Conservation (phyloP, 495 filamentous ascomycete species). For the Cercophora newfieldiana region DNA sequence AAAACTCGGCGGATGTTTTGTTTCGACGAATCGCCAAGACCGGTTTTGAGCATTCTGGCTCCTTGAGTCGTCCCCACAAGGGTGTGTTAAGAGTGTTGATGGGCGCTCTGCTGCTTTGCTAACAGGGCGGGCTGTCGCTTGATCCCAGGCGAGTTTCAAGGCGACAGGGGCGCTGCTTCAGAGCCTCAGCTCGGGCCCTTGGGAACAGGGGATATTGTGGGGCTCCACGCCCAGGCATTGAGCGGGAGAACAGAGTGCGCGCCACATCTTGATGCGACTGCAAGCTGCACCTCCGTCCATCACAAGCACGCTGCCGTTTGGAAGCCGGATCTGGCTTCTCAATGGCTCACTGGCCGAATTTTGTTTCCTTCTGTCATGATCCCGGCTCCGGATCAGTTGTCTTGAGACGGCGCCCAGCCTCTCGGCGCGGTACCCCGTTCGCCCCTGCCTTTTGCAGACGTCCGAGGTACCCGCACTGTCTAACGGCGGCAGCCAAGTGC, state of each 20-base stretch:
- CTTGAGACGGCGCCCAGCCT: background rate
- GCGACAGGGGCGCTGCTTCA: background rate
- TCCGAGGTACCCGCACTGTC: background rate
- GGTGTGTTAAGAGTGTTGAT: background rate
- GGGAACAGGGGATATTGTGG: background rate
- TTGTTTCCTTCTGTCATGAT: background rate
- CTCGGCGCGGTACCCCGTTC: background rate
- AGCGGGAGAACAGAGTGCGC: background rate
- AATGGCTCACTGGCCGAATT: background rate
- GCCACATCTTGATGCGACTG: conserved; percentile 10
- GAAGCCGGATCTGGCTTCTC: background rate
- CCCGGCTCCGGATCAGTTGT: background rate
- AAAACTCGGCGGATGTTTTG: background rate
- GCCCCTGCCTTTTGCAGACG: background rate
- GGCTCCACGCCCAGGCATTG: background rate
- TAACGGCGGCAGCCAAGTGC: background rate
- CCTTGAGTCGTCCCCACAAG: background rate
- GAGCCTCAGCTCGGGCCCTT: conserved; percentile 3
- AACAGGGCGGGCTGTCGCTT: background rate
- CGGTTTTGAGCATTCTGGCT: background rate
- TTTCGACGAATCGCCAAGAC: background rate
- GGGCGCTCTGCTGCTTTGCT: background rate
- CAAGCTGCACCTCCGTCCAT: background rate
- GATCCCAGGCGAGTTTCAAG: background rate
- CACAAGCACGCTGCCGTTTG: background rate